Base-by-base conservation (phyloP, 257 asterid genomes). In the Lantana camara region DNA sequence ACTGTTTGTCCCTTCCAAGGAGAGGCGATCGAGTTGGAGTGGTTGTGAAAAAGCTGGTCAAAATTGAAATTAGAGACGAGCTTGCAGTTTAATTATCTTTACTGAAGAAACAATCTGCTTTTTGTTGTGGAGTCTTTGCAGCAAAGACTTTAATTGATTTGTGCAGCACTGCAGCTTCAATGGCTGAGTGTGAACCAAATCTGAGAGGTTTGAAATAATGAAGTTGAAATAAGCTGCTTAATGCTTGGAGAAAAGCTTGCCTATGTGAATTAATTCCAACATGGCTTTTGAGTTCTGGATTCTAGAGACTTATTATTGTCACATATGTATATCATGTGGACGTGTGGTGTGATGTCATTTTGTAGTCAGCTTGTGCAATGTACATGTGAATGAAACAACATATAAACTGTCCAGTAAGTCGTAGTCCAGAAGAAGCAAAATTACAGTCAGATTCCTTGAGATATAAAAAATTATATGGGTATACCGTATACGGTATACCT, bases 41-140 rank as follows among this genome's bases (percentile, higher is more conserved):
- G 30, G 77, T 71, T 71, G 67, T 44, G 73, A 30, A 66, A 60
- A 53, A 41, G 72, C 45, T 60, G 60, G 73, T 72, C 77, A 60
- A 59, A 66, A 13, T 59, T 73, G 73, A 50, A 71, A 70, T 70
- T 45, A 47, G 9, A 54, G 57, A 37, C 60, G 38, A 56, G 42
- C 51, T n/a, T 13, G 7, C 40, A 7, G 11, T 44, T 7, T n/a
- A 5, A 20, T 16, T 24, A 9, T 20, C 11, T 19, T 21, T 27
- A 27, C 37, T 24, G 1, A 11, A 51, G 37, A 24, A 51, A 51
- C 0, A n/a, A 53, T 12, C 40, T 6, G 8, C 7, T 49, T 63
- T 38, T 61, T 32, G 63, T 24, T 42, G 23, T 20, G 34, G 14
- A 49, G 55, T 48, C 55, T 55, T 49, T 52, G 40, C 20, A 34